Conservation (phyloP, 2,329 filamentous ascomycete genomes). For the Fusarium euwallaceae region DNA sequence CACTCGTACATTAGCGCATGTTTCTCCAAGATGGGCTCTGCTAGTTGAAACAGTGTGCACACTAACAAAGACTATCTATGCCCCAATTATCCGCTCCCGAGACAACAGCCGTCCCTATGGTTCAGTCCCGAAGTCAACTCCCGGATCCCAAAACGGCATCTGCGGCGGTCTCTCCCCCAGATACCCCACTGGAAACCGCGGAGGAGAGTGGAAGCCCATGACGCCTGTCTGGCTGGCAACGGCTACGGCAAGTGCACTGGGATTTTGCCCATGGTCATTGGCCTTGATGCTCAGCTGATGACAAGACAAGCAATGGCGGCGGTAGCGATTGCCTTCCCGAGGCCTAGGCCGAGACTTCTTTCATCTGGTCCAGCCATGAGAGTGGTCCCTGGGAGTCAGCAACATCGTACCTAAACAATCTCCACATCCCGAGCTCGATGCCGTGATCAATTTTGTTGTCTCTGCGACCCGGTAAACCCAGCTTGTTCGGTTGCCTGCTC, state of each 20-base stretch:
- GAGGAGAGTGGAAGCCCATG: conserved; percentile 31
- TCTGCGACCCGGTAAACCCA: background rate
- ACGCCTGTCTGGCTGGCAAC: conserved; percentile 24
- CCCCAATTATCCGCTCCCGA: conserved; percentile 34
- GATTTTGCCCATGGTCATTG: conserved; percentile 24
- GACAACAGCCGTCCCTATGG: conserved; percentile 43
- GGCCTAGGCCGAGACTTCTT: conserved; percentile 5
- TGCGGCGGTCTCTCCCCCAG: conserved; percentile 44
- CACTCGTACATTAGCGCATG: background rate
- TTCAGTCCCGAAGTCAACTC: conserved; percentile 47
- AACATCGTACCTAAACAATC: conserved; percentile 6
- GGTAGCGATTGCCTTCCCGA: background rate
- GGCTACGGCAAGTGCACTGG: conserved; percentile 11
- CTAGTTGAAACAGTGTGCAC: rapidly evolving
- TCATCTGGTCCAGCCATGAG: conserved; percentile 7
- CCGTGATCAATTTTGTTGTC: conserved; percentile 19
- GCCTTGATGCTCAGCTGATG: conserved; percentile 3
- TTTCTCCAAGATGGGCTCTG: conserved; percentile 4
- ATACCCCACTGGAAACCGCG: conserved; percentile 37
- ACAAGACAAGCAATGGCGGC: conserved; percentile 8
- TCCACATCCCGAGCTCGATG: conserved; percentile 40
- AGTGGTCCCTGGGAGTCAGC: conserved; percentile 19
- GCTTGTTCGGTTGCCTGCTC: conserved; percentile 1
- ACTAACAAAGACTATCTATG: conserved; percentile 22
- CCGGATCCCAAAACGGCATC: conserved; percentile 46